Conservation (phyloP, 73 alveolate genomes). For the Symbiodinium pilosum region DNA sequence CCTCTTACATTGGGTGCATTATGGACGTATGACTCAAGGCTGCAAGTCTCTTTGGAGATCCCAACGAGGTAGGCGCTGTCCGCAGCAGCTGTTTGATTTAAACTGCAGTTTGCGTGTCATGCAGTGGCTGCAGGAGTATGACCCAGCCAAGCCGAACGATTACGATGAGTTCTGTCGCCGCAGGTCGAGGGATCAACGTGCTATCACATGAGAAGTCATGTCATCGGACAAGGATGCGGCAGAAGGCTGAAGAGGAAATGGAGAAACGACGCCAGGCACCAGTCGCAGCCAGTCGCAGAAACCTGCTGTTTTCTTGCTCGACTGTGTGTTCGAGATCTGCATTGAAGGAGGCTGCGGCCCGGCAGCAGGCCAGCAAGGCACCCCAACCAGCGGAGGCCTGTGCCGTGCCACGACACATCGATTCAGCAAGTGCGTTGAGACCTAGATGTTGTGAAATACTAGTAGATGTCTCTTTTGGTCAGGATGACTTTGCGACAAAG, state of each 20-base stretch:
- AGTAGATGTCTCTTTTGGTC: no score
- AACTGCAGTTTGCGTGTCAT: neutral
- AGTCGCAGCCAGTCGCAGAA: neutral
- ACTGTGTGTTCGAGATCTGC: neutral
- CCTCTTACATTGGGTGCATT: neutral
- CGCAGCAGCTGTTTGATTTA: neutral
- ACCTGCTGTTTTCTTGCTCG: neutral
- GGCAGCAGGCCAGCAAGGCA: slow-evolving; percentile 62
- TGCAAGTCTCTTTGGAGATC: slow-evolving; percentile 69
- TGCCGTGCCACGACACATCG: no score
- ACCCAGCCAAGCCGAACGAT: slow-evolving; percentile 94
- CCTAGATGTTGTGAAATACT: no score
- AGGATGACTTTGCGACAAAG: slow-evolving; percentile 89
- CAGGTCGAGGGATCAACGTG: neutral
- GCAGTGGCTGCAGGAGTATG: slow-evolving; percentile 41
- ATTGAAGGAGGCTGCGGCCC: slow-evolving; percentile 39
- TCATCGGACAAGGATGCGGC: slow-evolving; percentile 40
- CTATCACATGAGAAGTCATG: neutral
- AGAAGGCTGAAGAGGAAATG: slow-evolving; percentile 92
- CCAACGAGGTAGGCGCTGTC: slow-evolving; percentile 34
- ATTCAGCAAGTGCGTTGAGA: no score
- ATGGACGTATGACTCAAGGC: neutral
- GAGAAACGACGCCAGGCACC: slow-evolving; percentile 90
- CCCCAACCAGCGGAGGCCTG: slow-evolving; percentile 62
- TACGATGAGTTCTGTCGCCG: slow-evolving; percentile 92